A percentile compares a stretch with the other conserved stretches of the same genome.
Evolutionary conservation across 345 rosid species (phyloP).

Genomic region (Eutrema japonicum): DNA sequence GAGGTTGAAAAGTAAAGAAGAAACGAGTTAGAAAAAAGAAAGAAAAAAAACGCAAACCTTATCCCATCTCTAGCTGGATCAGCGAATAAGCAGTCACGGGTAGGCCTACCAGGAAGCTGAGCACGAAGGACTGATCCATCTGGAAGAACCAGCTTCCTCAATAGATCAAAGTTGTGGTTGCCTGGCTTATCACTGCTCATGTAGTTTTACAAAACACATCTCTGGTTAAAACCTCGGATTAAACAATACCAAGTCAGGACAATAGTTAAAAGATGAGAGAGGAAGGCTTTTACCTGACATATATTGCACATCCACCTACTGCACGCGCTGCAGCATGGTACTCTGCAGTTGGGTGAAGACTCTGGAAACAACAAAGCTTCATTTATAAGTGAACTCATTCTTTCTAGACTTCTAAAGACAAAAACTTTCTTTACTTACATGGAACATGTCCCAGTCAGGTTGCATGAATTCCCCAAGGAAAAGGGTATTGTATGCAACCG

Average conservation of each 20-base stretch:
- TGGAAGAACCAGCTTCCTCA: slow-evolving; percentile 88
- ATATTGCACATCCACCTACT: slow-evolving; percentile 92
- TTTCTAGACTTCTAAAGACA: neutral
- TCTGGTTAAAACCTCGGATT: slow-evolving; percentile 5
- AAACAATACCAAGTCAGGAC: slow-evolving; percentile 20
- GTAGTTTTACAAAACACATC: slow-evolving; percentile 11
- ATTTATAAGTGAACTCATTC: neutral
- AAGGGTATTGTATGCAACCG: slow-evolving; percentile 87
- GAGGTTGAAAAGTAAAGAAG: neutral
- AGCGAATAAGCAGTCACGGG: slow-evolving; percentile 78
- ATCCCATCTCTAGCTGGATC: slow-evolving; percentile 93
- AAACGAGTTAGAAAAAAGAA: neutral
- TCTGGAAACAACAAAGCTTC: slow-evolving; percentile 56
- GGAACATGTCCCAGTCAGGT: slow-evolving; percentile 99
- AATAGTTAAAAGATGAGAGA: slow-evolving; percentile 5
- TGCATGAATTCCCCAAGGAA: slow-evolving; percentile 99
- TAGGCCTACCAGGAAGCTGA: slow-evolving; percentile 89
- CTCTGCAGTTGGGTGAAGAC: slow-evolving; percentile 93
- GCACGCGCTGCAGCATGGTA: slow-evolving; percentile 98
- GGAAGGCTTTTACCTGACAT: slow-evolving; percentile 70
- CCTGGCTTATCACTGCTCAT: slow-evolving; percentile 89
- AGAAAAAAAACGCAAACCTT: slow-evolving; percentile 46
- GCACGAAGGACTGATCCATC: slow-evolving; percentile 94
- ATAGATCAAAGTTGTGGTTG: slow-evolving; percentile 80
- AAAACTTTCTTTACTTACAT: slow-evolving; percentile 58